Evolutionary conservation across 495 filamentous ascomycete genomes (phyloP), one percentile per base, ranked within the genome.

Genomic region (Hypoxylon lenormandii): DNA sequence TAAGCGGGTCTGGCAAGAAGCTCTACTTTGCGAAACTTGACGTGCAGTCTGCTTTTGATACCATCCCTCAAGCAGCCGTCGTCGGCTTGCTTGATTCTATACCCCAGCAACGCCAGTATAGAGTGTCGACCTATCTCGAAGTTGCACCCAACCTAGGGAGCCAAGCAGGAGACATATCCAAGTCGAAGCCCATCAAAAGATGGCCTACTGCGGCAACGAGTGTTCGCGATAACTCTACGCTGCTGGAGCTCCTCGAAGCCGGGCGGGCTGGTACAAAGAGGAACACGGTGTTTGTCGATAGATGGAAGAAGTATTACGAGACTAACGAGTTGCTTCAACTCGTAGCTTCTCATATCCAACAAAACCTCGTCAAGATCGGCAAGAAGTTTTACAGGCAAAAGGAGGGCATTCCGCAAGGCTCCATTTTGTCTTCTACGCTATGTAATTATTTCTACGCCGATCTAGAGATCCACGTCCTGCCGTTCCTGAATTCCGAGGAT

Each of bases 371-470:
- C 75, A 93, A 91, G 67, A 89, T 97, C 51, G 94, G 92, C 21
- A 94, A 94, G 81, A 91, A 90, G 53, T 95, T 89, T 78, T 97
- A 92, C 72, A 86, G 92, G 11, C 95, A 98, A 70, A 93, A 89
- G 71, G 81, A 85, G 30, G 95, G 95, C 12, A 97, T 98, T 19
- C 93, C 95, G 0, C 95, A 98, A 77, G 95, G 95, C 36, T 97
- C 93, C 0, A 84, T 97, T 0, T 73, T 98, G 21, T 97, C 93
- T 8, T 90, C 87, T 49, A 81, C 92, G 28, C 83, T 98, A 0
- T 97, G 96, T 83, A 98, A 93, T 75, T 92, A 94, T 74, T 96
- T 97, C 74, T 98, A 97, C 73, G 94, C 90, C 3, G 86, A 93
- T 64, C 82, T 98, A 2, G 96, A 98, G 77, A 69, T 80, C 3